These are phyloP conservation scores for Parafenestella ontariensis DNA, from an alignment of 2,329 filamentous ascomycete genomes.

Conservation along the genomic window DNA sequence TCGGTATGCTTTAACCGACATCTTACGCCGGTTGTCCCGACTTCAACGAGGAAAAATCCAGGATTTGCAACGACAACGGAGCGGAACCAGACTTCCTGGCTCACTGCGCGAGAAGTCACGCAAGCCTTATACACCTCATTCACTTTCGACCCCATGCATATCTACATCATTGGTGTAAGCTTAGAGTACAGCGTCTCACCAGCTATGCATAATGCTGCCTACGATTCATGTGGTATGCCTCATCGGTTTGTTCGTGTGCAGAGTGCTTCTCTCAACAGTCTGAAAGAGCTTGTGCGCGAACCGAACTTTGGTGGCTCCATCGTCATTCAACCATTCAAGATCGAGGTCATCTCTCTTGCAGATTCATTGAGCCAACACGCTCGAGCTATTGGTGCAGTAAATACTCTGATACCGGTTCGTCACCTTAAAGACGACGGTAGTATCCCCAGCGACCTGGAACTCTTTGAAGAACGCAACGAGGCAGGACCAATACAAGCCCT, in stretches of 20 bases:
- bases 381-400: conserved; percentile 76
- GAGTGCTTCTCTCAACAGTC: conserved; percentile 65
- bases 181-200: conserved; percentile 77
- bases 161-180: conserved; percentile 77
- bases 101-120: conserved; percentile 70
- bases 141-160: conserved; percentile 71
- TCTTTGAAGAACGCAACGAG: conserved; percentile 66
- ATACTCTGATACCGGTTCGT: conserved; percentile 76
- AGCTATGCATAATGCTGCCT: conserved; percentile 77
- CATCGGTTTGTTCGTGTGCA: conserved; percentile 72
- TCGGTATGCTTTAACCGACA: conserved; percentile 72
- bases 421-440: conserved; percentile 63
- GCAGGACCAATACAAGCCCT: conserved; percentile 72
- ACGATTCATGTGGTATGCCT: conserved; percentile 70
- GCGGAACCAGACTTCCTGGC: conserved; percentile 52
- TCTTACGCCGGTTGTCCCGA: conserved; percentile 66
- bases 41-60: conserved; percentile 48
- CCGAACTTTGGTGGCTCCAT: conserved; percentile 75
- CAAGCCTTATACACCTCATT: conserved; percentile 71
- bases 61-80: conserved; percentile 47
- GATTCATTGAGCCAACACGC: conserved; percentile 75
- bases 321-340: conserved; percentile 76
- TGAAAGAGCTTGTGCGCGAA: conserved; percentile 70
- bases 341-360: conserved; percentile 70
- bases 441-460: conserved; percentile 61